phyloP scores from a whole-genome alignment of 495 filamentous ascomycete species.

The Xylaria castorea region DNA sequence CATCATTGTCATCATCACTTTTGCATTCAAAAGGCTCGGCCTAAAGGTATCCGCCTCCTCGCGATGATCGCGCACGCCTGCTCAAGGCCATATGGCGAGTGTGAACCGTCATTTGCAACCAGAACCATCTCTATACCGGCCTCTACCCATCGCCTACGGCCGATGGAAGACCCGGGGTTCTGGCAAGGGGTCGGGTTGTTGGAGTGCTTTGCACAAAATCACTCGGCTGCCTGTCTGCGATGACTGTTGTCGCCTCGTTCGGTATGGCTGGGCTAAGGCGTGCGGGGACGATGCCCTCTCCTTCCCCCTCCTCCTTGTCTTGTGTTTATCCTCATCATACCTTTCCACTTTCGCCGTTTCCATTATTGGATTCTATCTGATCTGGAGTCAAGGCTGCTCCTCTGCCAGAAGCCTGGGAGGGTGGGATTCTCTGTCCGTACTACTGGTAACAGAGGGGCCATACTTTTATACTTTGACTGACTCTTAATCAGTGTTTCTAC shows the following conservation, averaged over 20 bases:
- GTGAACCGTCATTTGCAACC: conserved; percentile 25
- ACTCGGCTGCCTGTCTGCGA: conserved; percentile 27
- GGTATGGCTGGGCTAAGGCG: conserved; percentile 26
- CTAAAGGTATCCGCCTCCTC: conserved; percentile 28
- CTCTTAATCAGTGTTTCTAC: conserved; percentile 6
- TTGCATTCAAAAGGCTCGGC: conserved; percentile 18
- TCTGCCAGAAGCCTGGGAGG: conserved; percentile 29
- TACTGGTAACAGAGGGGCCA: conserved; percentile 19
- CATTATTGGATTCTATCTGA: conserved; percentile 5
- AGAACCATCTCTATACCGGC: conserved; percentile 23
- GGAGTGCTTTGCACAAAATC: conserved; percentile 16
- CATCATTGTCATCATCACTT: conserved; percentile 11
- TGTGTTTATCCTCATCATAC: background rate
- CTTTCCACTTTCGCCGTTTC: background rate
- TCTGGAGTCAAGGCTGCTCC: conserved; percentile 29
- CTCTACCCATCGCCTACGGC: conserved; percentile 29
- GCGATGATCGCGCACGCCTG: conserved; percentile 27
- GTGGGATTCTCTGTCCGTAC: conserved; percentile 26
- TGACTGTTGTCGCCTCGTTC: conserved; percentile 24
- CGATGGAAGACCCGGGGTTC: conserved; percentile 28
- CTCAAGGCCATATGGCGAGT: conserved; percentile 28
- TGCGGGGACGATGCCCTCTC: conserved; percentile 28
- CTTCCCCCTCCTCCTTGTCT: background rate
- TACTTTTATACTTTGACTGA: conserved; percentile 11
- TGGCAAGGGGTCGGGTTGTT: conserved; percentile 23